A percentile compares a stretch with the other conserved stretches of the same genome.
Evolutionary conservation across 2,329 filamentous ascomycete genomes (phyloP).

Genomic region (Claviceps pazoutovae): DNA sequence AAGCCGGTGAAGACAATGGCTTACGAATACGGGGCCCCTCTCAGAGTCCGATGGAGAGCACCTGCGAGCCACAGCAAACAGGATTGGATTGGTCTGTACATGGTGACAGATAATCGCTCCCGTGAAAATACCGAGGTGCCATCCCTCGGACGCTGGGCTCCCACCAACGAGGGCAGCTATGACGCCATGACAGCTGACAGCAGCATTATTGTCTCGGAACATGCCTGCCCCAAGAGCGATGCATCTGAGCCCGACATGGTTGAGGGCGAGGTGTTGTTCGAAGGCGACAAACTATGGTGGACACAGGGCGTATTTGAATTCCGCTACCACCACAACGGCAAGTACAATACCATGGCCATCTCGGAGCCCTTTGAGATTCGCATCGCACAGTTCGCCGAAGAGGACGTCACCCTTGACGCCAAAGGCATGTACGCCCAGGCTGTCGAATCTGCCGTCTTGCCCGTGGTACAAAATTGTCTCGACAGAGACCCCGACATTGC

Average conservation of each 20-base stretch:
- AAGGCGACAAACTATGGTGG: slow-evolving; percentile 94
- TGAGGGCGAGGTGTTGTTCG: slow-evolving; percentile 72
- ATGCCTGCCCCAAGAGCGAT: slow-evolving; percentile 37
- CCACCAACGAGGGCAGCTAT: slow-evolving; percentile 62
- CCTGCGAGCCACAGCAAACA: slow-evolving; percentile 75
- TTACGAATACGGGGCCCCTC: slow-evolving; percentile 80
- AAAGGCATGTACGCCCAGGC: slow-evolving; percentile 50
- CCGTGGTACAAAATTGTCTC: slow-evolving; percentile 80
- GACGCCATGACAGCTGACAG: slow-evolving; percentile 62
- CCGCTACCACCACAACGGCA: slow-evolving; percentile 87
- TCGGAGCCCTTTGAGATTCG: slow-evolving; percentile 87
- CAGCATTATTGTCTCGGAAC: slow-evolving; percentile 60
- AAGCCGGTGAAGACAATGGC: slow-evolving; percentile 60
- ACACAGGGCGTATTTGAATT: slow-evolving; percentile 93
- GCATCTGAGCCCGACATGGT: slow-evolving; percentile 45
- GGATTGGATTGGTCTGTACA: slow-evolving; percentile 94
- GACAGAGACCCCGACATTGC: slow-evolving; percentile 87
- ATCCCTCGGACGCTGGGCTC: slow-evolving; percentile 79
- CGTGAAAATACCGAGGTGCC: slow-evolving; percentile 72
- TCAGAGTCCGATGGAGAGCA: slow-evolving; percentile 81
- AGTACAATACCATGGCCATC: slow-evolving; percentile 86
- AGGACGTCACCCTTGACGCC: slow-evolving; percentile 49
- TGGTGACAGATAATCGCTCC: slow-evolving; percentile 85
- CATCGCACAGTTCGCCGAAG: slow-evolving; percentile 65
- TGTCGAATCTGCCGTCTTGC: slow-evolving; percentile 65